Percentiles rank a stretch among this genome's conserved stretches.
Evolutionary conservation across 1,284 basidiomycete species (phyloP).

Genomic region (Boletus mariae): DNA sequence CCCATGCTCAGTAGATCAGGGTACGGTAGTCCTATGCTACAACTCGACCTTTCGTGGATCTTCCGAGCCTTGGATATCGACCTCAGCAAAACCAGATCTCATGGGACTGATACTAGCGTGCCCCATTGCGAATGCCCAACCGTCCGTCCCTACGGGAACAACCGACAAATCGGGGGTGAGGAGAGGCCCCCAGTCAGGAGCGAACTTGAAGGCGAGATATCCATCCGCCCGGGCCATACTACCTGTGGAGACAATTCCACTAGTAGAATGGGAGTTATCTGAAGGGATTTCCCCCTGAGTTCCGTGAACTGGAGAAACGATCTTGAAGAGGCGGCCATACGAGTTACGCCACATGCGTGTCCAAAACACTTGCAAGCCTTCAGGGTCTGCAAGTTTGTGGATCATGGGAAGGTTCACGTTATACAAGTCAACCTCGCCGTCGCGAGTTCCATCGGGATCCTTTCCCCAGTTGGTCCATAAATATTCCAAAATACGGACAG

Average conservation of each 20-base stretch:
- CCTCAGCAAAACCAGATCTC: slow-evolving; percentile 69
- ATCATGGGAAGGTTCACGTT: slow-evolving; percentile 80
- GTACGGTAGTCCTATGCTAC: slow-evolving; percentile 20
- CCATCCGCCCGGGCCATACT: slow-evolving; percentile 25
- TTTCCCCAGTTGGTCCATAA: slow-evolving; percentile 82
- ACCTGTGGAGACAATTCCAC: background rate
- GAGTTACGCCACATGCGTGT: slow-evolving; percentile 75
- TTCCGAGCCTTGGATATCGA: slow-evolving; percentile 28
- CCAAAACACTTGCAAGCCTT: slow-evolving; percentile 64
- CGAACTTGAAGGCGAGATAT: slow-evolving; percentile 72
- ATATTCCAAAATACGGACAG: slow-evolving; percentile 63
- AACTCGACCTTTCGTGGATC: slow-evolving; percentile 51
- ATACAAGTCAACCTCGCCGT: slow-evolving; percentile 74
- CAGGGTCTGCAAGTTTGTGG: slow-evolving; percentile 51
- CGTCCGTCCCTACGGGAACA: slow-evolving; percentile 76
- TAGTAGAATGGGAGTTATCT: slow-evolving; percentile 43
- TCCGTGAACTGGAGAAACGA: slow-evolving; percentile 30
- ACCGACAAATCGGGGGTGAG: slow-evolving; percentile 56
- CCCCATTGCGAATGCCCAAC: slow-evolving; percentile 70
- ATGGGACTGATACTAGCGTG: slow-evolving; percentile 73
- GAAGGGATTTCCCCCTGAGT: slow-evolving; percentile 25
- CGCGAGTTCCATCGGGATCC: slow-evolving; percentile 54
- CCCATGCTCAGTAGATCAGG: background rate
- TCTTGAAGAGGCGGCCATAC: slow-evolving; percentile 72
- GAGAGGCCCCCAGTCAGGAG: slow-evolving; percentile 71